Evolutionary conservation across 345 rosid genomes (phyloP).

Genomic region (Euphorbia lathyris): DNA sequence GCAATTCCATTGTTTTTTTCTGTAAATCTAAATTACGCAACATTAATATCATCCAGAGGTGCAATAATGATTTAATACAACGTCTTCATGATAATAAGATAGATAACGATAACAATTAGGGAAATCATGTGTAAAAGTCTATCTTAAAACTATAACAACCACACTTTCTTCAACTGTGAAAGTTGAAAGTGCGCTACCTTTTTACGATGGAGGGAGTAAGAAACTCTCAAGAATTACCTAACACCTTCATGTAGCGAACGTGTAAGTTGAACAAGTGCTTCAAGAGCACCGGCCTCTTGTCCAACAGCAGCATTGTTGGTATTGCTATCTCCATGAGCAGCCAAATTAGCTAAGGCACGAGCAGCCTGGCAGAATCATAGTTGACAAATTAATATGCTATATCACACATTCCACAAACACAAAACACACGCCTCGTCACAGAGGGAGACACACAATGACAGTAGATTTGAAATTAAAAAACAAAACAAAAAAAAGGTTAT

Average conservation of each 20-base stretch:
- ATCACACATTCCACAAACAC: neutral
- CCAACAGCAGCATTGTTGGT: slow-evolving; percentile 93
- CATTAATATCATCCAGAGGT: neutral
- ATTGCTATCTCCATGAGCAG: slow-evolving; percentile 97
- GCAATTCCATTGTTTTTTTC: neutral
- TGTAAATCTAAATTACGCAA: no score
- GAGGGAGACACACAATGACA: neutral
- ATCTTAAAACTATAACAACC: neutral
- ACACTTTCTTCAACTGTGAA: neutral
- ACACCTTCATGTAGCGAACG: slow-evolving; percentile 87
- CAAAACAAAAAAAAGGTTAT: no score
- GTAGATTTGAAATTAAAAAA: neutral
- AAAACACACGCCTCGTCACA: neutral
- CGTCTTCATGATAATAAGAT: neutral
- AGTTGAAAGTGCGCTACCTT: no score
- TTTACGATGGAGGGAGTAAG: neutral
- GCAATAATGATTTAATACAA: neutral
- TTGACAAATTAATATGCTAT: slow-evolving; percentile 5
- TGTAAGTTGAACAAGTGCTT: slow-evolving; percentile 85
- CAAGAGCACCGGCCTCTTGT: slow-evolving; percentile 88
- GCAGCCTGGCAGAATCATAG: slow-evolving; percentile 56
- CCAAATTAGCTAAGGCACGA: slow-evolving; percentile 90
- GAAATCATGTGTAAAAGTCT: neutral
- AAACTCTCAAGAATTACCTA: slow-evolving; percentile 40
- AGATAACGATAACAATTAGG: neutral